phyloP scores from a whole-genome alignment of 2,329 filamentous ascomycete genomes.

The Parafenestella ontariensis region DNA sequence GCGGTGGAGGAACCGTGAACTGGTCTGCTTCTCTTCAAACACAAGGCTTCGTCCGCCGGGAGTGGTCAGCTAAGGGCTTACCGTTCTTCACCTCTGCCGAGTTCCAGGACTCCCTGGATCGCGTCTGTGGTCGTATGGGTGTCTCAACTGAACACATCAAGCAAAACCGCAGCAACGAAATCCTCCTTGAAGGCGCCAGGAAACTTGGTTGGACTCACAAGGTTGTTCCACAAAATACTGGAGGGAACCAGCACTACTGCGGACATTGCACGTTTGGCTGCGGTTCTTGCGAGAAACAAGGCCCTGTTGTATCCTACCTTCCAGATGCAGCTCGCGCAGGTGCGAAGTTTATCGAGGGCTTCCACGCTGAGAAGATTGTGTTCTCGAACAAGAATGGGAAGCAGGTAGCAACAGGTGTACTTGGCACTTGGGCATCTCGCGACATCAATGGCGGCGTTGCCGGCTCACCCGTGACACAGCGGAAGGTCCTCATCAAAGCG shows the following conservation, averaged over 20 bases:
- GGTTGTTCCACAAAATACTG: constrained; percentile 80
- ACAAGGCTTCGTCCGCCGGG: constrained; percentile 76
- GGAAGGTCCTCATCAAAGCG: constrained; percentile 75
- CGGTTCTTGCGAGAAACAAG: constrained; percentile 74
- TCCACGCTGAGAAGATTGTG: constrained; percentile 72
- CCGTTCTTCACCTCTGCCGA: constrained; percentile 75
- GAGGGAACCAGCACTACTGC: constrained; percentile 75
- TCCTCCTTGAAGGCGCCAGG: constrained; percentile 75
- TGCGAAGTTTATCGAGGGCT: constrained; percentile 84
- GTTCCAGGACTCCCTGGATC: constrained; percentile 80
- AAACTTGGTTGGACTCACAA: constrained; percentile 76
- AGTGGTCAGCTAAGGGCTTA: constrained; percentile 78
- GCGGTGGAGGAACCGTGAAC: constrained; percentile 87
- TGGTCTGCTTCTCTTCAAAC: constrained; percentile 76
- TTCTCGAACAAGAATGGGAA: constrained; percentile 66
- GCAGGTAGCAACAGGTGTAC: constrained; percentile 71
- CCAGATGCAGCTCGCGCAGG: constrained; percentile 80
- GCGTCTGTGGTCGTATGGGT: constrained; percentile 80
- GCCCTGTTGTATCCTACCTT: constrained; percentile 77
- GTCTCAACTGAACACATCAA: constrained; percentile 69
- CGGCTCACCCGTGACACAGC: constrained; percentile 59
- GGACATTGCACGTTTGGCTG: constrained; percentile 68
- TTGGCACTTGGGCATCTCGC: constrained; percentile 77
- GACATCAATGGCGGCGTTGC: constrained; percentile 67
- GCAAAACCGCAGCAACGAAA: constrained; percentile 75